Evolutionary conservation across 2,329 filamentous ascomycete species (phyloP).

Genomic region (Phaeosphaeriaceae sp.): DNA sequence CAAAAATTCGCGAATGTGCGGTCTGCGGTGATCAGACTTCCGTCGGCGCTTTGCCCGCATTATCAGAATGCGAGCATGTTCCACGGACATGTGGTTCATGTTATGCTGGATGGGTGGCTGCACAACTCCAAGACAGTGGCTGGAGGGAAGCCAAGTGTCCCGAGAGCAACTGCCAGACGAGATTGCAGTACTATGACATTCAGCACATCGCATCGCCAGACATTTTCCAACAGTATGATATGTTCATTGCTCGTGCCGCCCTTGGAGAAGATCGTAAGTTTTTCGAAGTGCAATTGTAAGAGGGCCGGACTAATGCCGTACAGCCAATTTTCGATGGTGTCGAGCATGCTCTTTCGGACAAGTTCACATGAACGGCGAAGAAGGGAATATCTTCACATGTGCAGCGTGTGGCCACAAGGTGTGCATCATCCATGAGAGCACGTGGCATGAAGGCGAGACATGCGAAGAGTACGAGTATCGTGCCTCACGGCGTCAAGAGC

Average conservation of each 20-base stretch:
- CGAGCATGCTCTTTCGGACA: slow-evolving; percentile 61
- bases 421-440: slow-evolving; percentile 45
- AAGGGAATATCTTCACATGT: slow-evolving; percentile 56
- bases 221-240: slow-evolving; percentile 45
- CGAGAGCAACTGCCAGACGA: slow-evolving; percentile 52
- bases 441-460: slow-evolving; percentile 52
- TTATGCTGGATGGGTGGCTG: slow-evolving; percentile 47
- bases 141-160: slow-evolving; percentile 62
- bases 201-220: slow-evolving; percentile 26
- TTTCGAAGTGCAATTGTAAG: background rate
- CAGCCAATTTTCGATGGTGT: slow-evolving; percentile 63
- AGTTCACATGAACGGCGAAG: slow-evolving; percentile 56
- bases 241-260: slow-evolving; percentile 52
- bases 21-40: slow-evolving; percentile 27
- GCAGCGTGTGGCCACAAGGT: slow-evolving; percentile 44
- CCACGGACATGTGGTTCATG: slow-evolving; percentile 47
- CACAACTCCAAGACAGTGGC: slow-evolving; percentile 45
- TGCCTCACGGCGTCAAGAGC: slow-evolving; percentile 28
- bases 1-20: slow-evolving; percentile 13
- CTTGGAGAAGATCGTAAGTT: slow-evolving; percentile 48
- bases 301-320: background rate
- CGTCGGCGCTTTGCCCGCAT: slow-evolving; percentile 27
- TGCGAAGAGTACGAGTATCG: slow-evolving; percentile 50
- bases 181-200: slow-evolving; percentile 56
- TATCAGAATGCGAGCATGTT: slow-evolving; percentile 42